Conservation (phyloP, 495 filamentous ascomycete species). For the Pseudomonodictys pantanalensis region DNA sequence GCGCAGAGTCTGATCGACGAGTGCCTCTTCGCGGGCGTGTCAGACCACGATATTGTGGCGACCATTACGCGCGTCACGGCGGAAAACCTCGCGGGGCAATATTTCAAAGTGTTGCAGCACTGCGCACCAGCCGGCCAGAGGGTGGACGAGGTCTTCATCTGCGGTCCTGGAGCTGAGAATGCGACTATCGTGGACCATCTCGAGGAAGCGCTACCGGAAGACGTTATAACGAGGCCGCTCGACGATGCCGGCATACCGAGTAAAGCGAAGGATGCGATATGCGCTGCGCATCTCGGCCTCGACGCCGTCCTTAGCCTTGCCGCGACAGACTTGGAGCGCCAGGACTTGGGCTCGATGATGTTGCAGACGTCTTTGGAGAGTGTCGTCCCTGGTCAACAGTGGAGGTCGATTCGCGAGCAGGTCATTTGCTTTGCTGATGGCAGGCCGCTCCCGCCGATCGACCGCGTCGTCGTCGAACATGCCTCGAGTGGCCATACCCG, state of each 20-base stretch:
- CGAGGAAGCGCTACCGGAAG: neutral
- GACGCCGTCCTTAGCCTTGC: constrained; percentile 9
- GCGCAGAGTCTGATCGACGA: constrained; percentile 18
- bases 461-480: no score
- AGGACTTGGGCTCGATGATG: no score
- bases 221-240: neutral
- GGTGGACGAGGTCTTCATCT: constrained; percentile 21
- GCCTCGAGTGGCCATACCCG: no score
- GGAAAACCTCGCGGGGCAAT: constrained; percentile 10
- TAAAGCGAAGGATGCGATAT: constrained; percentile 11
- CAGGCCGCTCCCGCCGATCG: no score
- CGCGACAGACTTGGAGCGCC: no score
- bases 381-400: no score
- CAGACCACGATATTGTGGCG: constrained; percentile 11
- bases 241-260: constrained; percentile 11
- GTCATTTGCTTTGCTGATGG: no score
- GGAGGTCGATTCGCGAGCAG: no score
- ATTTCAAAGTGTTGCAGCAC: neutral
- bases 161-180: constrained; percentile 20
- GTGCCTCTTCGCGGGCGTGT: constrained; percentile 8
- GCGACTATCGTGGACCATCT: constrained; percentile 11
- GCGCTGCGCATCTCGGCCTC: constrained; percentile 5
- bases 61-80: constrained; percentile 22
- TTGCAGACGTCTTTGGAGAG: no score
- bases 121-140: neutral